Evolutionary conservation across 306 rosid genomes (phyloP).

Genomic region (Phaseolus lunatus): DNA sequence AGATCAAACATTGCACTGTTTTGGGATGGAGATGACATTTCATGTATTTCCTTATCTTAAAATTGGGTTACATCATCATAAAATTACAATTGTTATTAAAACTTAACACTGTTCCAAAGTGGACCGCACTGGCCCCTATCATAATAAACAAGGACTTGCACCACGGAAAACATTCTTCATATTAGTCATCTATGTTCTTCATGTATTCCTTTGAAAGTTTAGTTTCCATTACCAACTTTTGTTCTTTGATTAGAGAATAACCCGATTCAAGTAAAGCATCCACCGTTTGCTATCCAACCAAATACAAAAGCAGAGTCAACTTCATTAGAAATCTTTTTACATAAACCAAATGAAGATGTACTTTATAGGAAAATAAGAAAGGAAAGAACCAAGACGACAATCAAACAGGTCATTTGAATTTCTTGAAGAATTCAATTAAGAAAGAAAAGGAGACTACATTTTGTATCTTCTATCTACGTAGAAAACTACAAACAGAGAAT

Average conservation of each 20-base stretch:
- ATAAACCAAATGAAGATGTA: conserved; percentile 30
- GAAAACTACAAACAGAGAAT: not conserved
- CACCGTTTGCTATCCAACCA: conserved; percentile 77
- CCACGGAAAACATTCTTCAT: conserved; percentile 25
- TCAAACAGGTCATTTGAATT: conserved; percentile 1
- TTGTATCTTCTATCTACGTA: not conserved
- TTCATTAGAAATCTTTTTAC: conserved; percentile 35
- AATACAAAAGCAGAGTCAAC: conserved; percentile 44
- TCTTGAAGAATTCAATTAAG: conserved; percentile 2
- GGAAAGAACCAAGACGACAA: not conserved
- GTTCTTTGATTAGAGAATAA: conserved; percentile 79
- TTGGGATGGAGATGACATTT: conserved; percentile 24
- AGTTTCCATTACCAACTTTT: conserved; percentile 82
- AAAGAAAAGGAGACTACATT: not conserved
- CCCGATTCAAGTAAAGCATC: conserved; percentile 92
- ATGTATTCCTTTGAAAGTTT: conserved; percentile 95
- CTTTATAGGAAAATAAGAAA: not conserved
- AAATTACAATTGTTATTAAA: not conserved
- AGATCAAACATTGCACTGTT: conserved; percentile 19
- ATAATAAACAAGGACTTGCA: conserved; percentile 6
- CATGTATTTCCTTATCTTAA: conserved; percentile 34
- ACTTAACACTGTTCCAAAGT: conserved; percentile 3
- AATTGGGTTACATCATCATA: conserved; percentile 7
- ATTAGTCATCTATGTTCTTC: conserved; percentile 84
- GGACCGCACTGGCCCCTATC: conserved; percentile 3